Evolutionary conservation across 768 basidiomycete genomes (phyloP).

Genomic region (Strobilomyces confusus): DNA sequence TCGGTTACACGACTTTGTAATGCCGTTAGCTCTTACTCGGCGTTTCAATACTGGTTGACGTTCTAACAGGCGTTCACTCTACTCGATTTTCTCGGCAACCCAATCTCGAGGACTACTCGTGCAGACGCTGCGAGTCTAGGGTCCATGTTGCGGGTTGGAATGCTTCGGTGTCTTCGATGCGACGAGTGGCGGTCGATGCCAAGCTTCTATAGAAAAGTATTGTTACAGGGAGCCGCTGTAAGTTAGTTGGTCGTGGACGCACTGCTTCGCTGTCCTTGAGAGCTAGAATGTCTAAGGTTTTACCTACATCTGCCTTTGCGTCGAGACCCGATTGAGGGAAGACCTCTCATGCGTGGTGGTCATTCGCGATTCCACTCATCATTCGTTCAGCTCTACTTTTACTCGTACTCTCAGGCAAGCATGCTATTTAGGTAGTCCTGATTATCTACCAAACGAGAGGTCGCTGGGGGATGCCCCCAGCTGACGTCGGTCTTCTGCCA

Average conservation of each 20-base stretch:
- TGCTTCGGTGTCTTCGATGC: background rate
- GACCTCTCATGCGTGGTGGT: background rate
- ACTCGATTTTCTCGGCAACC: background rate
- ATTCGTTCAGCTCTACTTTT: background rate
- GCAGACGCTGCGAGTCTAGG: background rate
- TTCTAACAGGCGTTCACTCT: background rate
- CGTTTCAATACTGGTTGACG: background rate
- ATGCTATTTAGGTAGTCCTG: background rate
- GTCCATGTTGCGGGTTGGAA: background rate
- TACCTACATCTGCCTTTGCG: too few relatives aligned
- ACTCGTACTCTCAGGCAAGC: background rate
- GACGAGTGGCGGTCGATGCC: background rate
- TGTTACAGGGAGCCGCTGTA: background rate
- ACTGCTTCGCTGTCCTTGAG: background rate
- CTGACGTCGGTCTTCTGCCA: background rate
- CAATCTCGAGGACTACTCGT: background rate
- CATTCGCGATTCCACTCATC: background rate
- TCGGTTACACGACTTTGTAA: conserved; percentile 4
- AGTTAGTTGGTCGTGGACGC: background rate
- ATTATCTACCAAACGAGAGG: background rate
- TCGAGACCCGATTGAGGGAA: too few relatives aligned
- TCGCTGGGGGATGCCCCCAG: too few relatives aligned
- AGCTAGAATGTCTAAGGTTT: background rate
- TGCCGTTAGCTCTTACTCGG: background rate
- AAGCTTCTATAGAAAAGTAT: background rate